A percentile compares a stretch with the other conserved stretches of the same genome.
These are phyloP conservation scores for Cardamine occulta DNA, from an alignment of 345 rosid genomes.

Conservation along the genomic window DNA sequence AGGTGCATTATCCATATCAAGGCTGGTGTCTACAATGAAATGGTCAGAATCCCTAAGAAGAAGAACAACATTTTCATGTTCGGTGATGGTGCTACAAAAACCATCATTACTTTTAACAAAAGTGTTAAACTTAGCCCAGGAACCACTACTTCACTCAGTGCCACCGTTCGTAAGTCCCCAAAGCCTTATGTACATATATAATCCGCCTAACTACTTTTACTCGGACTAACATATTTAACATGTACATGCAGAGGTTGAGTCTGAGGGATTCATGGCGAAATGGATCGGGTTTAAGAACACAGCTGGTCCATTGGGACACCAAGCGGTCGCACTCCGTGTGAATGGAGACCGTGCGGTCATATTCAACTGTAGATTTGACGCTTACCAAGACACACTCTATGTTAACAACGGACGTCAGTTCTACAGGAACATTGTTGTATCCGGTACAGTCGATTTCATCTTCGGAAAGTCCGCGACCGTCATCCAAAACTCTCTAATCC, in stretches of 20 bases:
- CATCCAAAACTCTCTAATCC: constrained; percentile 72
- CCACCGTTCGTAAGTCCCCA: constrained; percentile 47
- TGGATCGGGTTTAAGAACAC: constrained; percentile 69
- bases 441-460: constrained; percentile 82
- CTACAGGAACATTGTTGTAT: constrained; percentile 68
- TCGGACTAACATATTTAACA: not conserved
- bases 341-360: constrained; percentile 57
- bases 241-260: constrained; percentile 57
- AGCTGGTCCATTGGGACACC: constrained; percentile 66
- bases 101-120: constrained; percentile 57
- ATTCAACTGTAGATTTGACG: constrained; percentile 68
- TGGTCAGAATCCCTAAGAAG: constrained; percentile 48
- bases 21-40: constrained; percentile 63
- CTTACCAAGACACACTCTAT: constrained; percentile 69
- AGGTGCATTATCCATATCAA: constrained; percentile 63
- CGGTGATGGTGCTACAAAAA: constrained; percentile 72
- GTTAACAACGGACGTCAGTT: constrained; percentile 63
- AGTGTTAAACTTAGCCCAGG: constrained; percentile 47
- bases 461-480: constrained; percentile 63
- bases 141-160: constrained; percentile 55
- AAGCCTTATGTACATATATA: not conserved
- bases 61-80: constrained; percentile 61
- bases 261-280: constrained; percentile 62
- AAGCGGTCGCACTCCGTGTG: constrained; percentile 74
- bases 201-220: not conserved